Evolutionary conservation across 2,329 filamentous ascomycete genomes (phyloP), one percentile per base, ranked within the genome.

Genomic region (Penicillium sp.): DNA sequence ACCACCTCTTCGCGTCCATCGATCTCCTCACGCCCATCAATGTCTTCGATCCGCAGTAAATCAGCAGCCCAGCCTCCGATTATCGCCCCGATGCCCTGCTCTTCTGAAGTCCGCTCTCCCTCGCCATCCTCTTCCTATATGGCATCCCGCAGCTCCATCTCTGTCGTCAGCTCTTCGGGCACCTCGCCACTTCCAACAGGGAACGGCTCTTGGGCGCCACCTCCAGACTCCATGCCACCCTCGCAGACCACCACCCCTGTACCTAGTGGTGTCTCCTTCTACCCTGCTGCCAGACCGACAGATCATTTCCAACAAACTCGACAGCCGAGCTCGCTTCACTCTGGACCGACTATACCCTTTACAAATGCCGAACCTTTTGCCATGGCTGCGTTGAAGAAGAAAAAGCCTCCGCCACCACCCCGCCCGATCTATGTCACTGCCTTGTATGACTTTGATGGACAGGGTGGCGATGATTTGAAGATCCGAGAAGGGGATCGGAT

Each of bases 401-500:
- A 89, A 73, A 87, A 86, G 1, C 88, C 89, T 0, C 89, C 89
- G 0, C 90, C 90, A 0, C 88, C 89, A 0, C 90, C 90, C 0
- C 68, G 50, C 80, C 83, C 2, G 31, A 75, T 77, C 52, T 91
- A 79, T 60, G 87, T 90, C 19, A 86, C 87, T 10, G 91, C 91
- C 7, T 77, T 90, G 65, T 94, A 91, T 71, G 82, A 88, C 60
- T 95, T 92, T 68, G 79, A 81, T 1, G 89, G 88, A 0, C 86
- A 92, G 66, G 83, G 82, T 6, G 71, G 77, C 1, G 89, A 88
- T 0, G 91, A 95, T 70, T 70, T 95, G 48, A 81, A 81, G 2
- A 95, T 95, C 68, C 79, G 79, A 26, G 88, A 92, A 71, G 91
- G 90, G 2, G 91, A 94, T 66, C 80, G 83, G 46, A 95, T 95